Evolutionary conservation across 2,329 filamentous ascomycete species (phyloP).

Genomic region (Aspergillus novofumigatus): DNA sequence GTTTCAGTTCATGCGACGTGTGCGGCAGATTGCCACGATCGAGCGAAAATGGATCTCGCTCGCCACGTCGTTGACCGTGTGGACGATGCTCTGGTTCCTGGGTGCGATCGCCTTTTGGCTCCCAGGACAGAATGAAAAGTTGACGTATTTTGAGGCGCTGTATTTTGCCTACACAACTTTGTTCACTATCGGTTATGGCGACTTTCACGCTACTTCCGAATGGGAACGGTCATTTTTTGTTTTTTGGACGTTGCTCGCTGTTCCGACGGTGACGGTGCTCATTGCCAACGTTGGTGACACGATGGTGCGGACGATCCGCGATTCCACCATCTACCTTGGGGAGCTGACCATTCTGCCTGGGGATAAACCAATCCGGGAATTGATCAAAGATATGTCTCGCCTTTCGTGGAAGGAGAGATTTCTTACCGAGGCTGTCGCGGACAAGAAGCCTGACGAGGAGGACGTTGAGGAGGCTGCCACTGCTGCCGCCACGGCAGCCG

Average conservation of each 20-base stretch:
- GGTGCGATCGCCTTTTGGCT: constrained; percentile 35
- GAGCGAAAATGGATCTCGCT: constrained; percentile 43
- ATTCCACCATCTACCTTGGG: constrained; percentile 54
- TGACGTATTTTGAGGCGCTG: constrained; percentile 37
- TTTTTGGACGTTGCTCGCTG: constrained; percentile 38
- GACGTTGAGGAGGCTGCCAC: constrained; percentile 3
- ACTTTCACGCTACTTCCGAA: constrained; percentile 30
- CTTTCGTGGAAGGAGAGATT: constrained; percentile 17
- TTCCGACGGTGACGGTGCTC: constrained; percentile 39
- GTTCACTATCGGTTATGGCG: constrained; percentile 40
- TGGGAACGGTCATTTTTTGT: constrained; percentile 38
- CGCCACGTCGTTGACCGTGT: constrained; percentile 33
- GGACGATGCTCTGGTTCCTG: constrained; percentile 43
- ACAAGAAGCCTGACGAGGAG: constrained; percentile 11
- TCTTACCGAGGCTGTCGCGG: background rate
- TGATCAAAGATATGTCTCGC: constrained; percentile 22
- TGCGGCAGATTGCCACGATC: constrained; percentile 39
- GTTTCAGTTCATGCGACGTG: constrained; percentile 45
- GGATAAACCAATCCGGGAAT: constrained; percentile 36
- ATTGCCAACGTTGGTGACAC: constrained; percentile 38
- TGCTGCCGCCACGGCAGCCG: background rate
- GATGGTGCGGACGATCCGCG: constrained; percentile 49
- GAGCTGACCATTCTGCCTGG: constrained; percentile 52
- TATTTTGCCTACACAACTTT: constrained; percentile 39
- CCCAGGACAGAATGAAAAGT: constrained; percentile 27